phyloP scores from a whole-genome alignment of 2,329 filamentous ascomycete species.

The Fusarium sp. region DNA sequence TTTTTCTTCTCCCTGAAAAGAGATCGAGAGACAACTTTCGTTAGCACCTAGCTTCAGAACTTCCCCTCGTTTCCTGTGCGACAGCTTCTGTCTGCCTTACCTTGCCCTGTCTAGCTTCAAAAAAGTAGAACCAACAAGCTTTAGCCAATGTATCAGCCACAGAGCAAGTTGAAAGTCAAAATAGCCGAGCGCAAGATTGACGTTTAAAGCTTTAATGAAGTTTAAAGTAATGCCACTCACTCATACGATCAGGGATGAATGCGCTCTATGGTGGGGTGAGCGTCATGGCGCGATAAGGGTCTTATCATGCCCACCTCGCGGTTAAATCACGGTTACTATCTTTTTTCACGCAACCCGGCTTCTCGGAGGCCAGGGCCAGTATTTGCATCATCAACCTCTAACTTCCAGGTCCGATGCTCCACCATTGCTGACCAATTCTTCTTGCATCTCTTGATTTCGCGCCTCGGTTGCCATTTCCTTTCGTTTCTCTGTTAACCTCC shows the following conservation, averaged over 20 bases:
- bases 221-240: slow-evolving; percentile 11
- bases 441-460: slow-evolving; percentile 27
- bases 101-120: slow-evolving; percentile 2
- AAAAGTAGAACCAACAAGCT: slow-evolving; percentile 25
- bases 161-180: slow-evolving; percentile 19
- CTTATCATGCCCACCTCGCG: slow-evolving; percentile 37
- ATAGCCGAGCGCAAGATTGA: slow-evolving; percentile 8
- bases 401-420: slow-evolving; percentile 29
- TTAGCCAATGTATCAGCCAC: slow-evolving; percentile 22
- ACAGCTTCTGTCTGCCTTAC: slow-evolving; percentile 24
- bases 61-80: slow-evolving; percentile 41
- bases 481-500: slow-evolving; percentile 15
- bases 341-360: slow-evolving; percentile 36
- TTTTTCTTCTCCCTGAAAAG: slow-evolving; percentile 15
- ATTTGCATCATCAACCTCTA: slow-evolving; percentile 36
- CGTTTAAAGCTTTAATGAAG: background rate
- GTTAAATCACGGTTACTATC: slow-evolving; percentile 40
- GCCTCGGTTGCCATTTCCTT: slow-evolving; percentile 3
- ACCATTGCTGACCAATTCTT: slow-evolving; percentile 44
- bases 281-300: slow-evolving; percentile 37
- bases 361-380: background rate
- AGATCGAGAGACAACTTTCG: slow-evolving; percentile 15
- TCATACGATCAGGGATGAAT: slow-evolving; percentile 33
- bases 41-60: slow-evolving; percentile 11
- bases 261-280: slow-evolving; percentile 30